Base-by-base conservation (phyloP, 208 protist species). In the Crithidia fasciculata region DNA sequence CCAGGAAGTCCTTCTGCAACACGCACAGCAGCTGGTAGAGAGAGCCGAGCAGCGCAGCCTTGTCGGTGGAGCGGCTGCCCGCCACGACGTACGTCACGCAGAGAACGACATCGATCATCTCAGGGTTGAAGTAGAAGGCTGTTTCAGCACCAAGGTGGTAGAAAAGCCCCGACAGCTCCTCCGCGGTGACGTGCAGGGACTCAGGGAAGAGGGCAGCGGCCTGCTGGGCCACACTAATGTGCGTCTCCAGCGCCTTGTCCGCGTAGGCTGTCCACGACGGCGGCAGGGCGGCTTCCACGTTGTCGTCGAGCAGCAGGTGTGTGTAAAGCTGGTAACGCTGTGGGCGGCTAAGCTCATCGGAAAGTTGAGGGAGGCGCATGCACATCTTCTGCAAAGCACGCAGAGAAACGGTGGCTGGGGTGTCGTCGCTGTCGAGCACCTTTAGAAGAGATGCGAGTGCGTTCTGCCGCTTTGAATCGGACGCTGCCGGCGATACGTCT, bases 321-420 rank as follows among this genome's bases (percentile, higher is more conserved):
- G 56, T 28, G 74, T 95, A 95, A 15, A 93, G 75, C 57, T 81
- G 82, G 37, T 73, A 82, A 0, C 88, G 86, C 41, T 74, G 76
- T 16, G 66, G 53, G 2, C 81, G 81, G 12, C 64, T 84, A 36
- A 93, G 70, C 8, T 72, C 54, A 8, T 47, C 59, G 15, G 87
- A 88, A 40, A 95, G 77, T 4, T 86, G 64, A 10, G 86, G 90
- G n/a, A 92, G 55, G 41, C 73, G 74, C 63, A 89, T 83, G 68
- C 88, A 95, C 37, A 74, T 75, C 66, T 84, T 80, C 55, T 90
- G 88, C 43, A 95, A 10, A n/a, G 78, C 39, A 39, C 54, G 61
- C 50, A 90, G 67, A 10, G 74, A 55, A 12, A 15, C 15, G 44
- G 64, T 50, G 18, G n/a, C 45, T 1, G 50, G 12, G 1, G 50